Base-by-base conservation (phyloP, 495 filamentous ascomycete species). In the Trypethelium eluteriae region DNA sequence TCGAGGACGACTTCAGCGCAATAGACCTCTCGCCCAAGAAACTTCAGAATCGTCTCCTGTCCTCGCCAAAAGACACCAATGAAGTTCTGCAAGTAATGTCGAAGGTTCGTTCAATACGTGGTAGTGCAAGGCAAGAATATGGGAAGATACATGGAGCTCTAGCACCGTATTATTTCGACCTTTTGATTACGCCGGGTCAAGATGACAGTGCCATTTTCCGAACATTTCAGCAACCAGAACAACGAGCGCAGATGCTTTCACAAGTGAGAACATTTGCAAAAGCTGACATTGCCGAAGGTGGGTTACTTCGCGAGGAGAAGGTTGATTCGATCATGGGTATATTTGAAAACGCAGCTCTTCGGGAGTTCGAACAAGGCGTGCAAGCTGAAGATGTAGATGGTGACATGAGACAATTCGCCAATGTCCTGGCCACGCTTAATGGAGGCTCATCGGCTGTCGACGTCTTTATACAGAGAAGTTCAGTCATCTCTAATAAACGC, bases 381-480 rank as follows among this genome's bases (percentile, higher is more conserved):
- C 91, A 95, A 74, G 85, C 85, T n/a, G 88, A 87, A 74, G 93
- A 99, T 76, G 85, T 95, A 63, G 88, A 96, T 70, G 92, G 90
- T 11, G 82, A 85, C 46, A 96, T 96, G 92, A 85, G 83, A 65
- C 84, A 89, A 75, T 98, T 96, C 77, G 91, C 92, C 10, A 85
- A 92, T 68, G 89, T 98, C 34, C 79, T 98, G 32, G 86, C 85
- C 65, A 82, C 83, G 9, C 79, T 98, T 50, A 96, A 97, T 75
- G 92, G 91, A 6, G 92, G 90, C 25, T 79, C 81, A 18, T 87
- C 88, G 2, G 90, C 85, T 9, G 80, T 93, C 46, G 92, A 98
- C 62, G 76, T 90, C 34, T 97, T 95, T 72, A 89, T 97, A 66
- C 88, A 91, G 65, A 92, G 91, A 68, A 90, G 96, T 71, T 87